phyloP scores from a whole-genome alignment of 257 asterid species.

The Lycium barbarum region DNA sequence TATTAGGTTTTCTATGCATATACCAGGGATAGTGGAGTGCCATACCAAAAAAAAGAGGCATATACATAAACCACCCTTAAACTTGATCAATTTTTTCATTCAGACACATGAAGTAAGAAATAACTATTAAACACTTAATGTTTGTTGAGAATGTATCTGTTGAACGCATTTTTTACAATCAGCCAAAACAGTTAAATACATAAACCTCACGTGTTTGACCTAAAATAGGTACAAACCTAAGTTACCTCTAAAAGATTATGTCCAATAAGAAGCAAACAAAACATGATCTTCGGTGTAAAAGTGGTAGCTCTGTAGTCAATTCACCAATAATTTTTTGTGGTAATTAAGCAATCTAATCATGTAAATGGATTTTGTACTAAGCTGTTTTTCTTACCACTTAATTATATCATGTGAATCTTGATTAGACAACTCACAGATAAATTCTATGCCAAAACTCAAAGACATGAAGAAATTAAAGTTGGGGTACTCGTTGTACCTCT shows the following conservation, averaged over 20 bases:
- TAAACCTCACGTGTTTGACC: background rate
- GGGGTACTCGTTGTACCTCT: background rate
- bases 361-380: background rate
- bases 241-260: background rate
- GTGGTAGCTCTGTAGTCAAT: background rate
- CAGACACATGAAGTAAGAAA: background rate
- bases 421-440: conserved; percentile 24
- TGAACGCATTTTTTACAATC: no score
- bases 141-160: background rate
- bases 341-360: conserved; percentile 6
- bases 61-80: background rate
- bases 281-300: background rate
- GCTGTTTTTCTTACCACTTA: conserved; percentile 9
- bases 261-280: background rate
- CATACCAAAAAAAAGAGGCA: background rate
- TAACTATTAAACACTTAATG: background rate
- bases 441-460: conserved; percentile 8
- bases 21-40: background rate
- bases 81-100: background rate
- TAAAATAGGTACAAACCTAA: background rate
- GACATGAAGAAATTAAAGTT: background rate
- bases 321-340: background rate
- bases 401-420: background rate
- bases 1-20: background rate
- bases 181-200: no score